Conservation (phyloP, 106 monocot genomes). For the Iris macrosiphon region DNA sequence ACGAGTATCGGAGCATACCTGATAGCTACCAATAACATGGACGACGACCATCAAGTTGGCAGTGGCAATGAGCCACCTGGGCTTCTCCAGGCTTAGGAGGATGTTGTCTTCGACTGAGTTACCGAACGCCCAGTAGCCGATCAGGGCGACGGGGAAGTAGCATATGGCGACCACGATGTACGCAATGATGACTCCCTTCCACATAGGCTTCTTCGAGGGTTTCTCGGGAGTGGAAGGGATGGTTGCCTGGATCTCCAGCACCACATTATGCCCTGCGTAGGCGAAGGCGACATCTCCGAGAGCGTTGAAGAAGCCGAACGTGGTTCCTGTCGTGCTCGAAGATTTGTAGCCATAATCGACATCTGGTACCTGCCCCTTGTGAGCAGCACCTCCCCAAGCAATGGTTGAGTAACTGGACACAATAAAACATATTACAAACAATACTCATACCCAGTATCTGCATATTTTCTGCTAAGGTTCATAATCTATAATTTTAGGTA, state of each 20-base stretch:
- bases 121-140: conserved; percentile 54
- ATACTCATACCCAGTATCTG: too few relatives aligned
- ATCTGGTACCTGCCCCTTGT: conserved; percentile 26
- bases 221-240: conserved; percentile 44
- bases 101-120: conserved; percentile 42
- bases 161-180: conserved; percentile 36
- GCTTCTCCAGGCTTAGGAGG: conserved; percentile 34
- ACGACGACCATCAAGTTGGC: conserved; percentile 59
- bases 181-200: conserved; percentile 41
- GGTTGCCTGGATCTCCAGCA: conserved; percentile 57
- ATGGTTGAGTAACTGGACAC: conserved; percentile 56
- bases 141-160: conserved; percentile 49
- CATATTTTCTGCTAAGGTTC: not conserved
- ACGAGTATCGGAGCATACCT: conserved; percentile 8
- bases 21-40: conserved; percentile 62
- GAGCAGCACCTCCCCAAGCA: conserved; percentile 43
- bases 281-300: conserved; percentile 50
- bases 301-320: conserved; percentile 36
- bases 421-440: too few relatives aligned
- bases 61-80: conserved; percentile 34
- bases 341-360: conserved; percentile 45
- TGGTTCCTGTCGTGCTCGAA: conserved; percentile 14
- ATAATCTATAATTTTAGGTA: not conserved
- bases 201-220: conserved; percentile 52
- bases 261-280: conserved; percentile 54